Evolutionary conservation across 305 asterid genomes (phyloP), one percentile per base, ranked within the genome.

Genomic region (Rubia peregrina): DNA sequence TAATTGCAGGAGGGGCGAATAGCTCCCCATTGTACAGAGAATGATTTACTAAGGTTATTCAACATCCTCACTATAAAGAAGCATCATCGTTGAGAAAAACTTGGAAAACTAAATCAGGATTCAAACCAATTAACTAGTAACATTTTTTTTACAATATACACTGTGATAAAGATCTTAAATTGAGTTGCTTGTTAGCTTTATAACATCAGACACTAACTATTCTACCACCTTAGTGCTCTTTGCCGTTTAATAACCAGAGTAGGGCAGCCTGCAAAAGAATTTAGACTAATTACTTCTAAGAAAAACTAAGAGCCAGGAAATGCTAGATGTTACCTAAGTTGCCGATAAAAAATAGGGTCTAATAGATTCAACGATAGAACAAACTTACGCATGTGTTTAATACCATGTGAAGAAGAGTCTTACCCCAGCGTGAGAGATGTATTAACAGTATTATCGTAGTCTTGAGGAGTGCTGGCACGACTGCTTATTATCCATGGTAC

Each of bases 351-450:
- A 48, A 13, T 5, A 48, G 55, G 55, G n/a, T 14, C 55, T 14
- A 7, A 4, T 3, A 14, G 55, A 12, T 48, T 12, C 38, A 33
- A 16, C 33, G 30, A 14, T 16, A 55, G 12, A n/a, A 5, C 61
- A 19, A n/a, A 21, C 33, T 7, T 49, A 56, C n/a, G 33, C 61
- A 56, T 11, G 61, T 57, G 33, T 13, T 9, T 33, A 24, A 48
- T 9, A 14, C 19, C 19, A 9, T 68, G 60, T 14, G 44, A n/a
- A 40, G 30, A 36, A 14, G 46, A 12, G 13, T 72, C 96, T 82
- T 74, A 87, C 97, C 94, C 91, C 70, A 91, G 81, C 78, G 82
- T 86, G 68, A 87, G 95, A 70, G 88, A 87, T 0, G 81, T 89
- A 71, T 87, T 95, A 3, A 92, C 87, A 64, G 51, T n/a, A 75